Percentiles rank a stretch among this genome's conserved stretches.
phyloP scores from a whole-genome alignment of 2,329 filamentous ascomycete genomes.

The Microdochium trichocladiopsis region DNA sequence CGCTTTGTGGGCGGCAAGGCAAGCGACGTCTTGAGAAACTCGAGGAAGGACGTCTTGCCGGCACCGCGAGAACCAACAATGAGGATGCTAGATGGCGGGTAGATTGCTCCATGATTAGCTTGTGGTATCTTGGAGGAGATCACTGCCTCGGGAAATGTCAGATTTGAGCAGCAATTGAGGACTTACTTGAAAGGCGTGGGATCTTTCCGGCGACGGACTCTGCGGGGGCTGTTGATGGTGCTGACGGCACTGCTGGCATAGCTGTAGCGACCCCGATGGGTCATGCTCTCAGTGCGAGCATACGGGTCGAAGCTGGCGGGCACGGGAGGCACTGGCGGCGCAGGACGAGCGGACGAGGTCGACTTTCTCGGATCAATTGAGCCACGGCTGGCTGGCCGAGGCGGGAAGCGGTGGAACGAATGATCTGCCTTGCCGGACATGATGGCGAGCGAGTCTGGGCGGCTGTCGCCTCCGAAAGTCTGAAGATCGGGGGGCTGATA shows the following conservation, averaged over 20 bases:
- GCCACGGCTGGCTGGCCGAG: constrained; percentile 23
- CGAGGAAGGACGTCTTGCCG: constrained; percentile 94
- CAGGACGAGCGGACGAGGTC: constrained; percentile 34
- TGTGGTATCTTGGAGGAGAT: not conserved
- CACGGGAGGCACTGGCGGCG: constrained; percentile 56
- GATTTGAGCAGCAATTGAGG: not conserved
- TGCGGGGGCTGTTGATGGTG: constrained; percentile 85
- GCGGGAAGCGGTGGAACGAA: constrained; percentile 22
- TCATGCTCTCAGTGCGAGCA: constrained; percentile 86
- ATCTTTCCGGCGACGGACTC: constrained; percentile 90
- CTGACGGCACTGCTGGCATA: constrained; percentile 90
- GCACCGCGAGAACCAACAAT: constrained; percentile 81
- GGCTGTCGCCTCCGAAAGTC: constrained; percentile 25
- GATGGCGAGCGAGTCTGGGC: constrained; percentile 24
- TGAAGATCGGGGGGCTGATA: constrained; percentile 24
- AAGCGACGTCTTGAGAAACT: constrained; percentile 84
- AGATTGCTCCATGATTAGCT: not conserved
- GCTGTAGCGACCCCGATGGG: constrained; percentile 90
- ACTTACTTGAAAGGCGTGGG: constrained; percentile 97
- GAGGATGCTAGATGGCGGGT: constrained; percentile 57
- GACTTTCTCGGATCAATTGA: constrained; percentile 47
- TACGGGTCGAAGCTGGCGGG: constrained; percentile 68
- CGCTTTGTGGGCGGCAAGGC: constrained; percentile 78
- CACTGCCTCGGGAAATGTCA: no score
- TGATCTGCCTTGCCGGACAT: constrained; percentile 22